Evolutionary conservation across 306 rosid species (phyloP), one percentile per base, ranked within the genome.

Genomic region (Dryas octopetala): DNA sequence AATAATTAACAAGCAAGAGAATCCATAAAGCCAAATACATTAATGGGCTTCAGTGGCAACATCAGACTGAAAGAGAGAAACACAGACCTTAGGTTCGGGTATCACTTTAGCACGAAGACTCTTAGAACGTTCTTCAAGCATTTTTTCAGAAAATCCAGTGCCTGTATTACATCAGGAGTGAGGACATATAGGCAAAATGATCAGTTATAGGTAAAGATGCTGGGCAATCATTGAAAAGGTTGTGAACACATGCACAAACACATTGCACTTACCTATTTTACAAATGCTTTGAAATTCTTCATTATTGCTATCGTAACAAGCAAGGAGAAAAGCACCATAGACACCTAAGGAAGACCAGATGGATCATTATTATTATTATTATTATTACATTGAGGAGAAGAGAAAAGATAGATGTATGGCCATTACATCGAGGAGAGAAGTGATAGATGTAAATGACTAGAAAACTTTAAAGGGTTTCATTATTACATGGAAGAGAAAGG

Each of bases 261-360:
- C 10, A 63, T 46, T 71, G 40, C 71, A 64, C 91, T 83, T 73
- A 90, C 99, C 99, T 77, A 91, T 90, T 84, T 95, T 95, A 79
- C 96, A 92, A 71, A 95, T 92, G 85, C 96, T 92, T 83, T 95
- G 99, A 81, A 86, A 95, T 78, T 95, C 97, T 85, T 95, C 97
- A 17, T 83, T 92, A 71, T 74, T 79, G 12, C 52, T 70, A 78
- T 91, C 96, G 74, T 92, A 89, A 86, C 97, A 92, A 68, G 96
- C 97, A 49, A 95, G 92, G 78, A 95, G 96, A 78, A 95, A 92
- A 73, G 96, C 96, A 48, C 99, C 97, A 78, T 90, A 95, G 65
- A 90, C 91, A 79, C 97, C 97, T 95, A 74, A 79, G 78, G 53
- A 51, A 44, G 76, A 78, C 77, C 86, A 67, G 32, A 50, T 40